Conservation (phyloP, 2,329 filamentous ascomycete genomes). For the Alternaria tenuissima region DNA sequence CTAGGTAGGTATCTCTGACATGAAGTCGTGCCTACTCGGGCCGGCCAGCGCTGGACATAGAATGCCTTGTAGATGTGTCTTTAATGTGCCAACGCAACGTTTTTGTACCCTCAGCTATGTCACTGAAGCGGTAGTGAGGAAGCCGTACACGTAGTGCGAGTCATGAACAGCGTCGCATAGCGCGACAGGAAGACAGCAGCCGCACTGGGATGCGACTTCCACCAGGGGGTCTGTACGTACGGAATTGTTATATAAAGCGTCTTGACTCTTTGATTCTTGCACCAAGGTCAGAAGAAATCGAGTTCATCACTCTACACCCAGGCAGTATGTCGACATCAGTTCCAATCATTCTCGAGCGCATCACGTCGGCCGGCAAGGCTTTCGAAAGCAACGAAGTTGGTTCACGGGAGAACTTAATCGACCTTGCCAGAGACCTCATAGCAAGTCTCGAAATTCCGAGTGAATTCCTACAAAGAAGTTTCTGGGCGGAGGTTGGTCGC, state of each 20-base stretch:
- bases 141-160: background rate
- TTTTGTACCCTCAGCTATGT: too few species aligned
- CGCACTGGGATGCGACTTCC: background rate
- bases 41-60: too few species aligned
- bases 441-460: conserved; percentile 51
- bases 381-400: conserved; percentile 46
- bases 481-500: conserved; percentile 52
- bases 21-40: too few species aligned
- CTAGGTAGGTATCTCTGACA: too few species aligned
- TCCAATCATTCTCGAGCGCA: conserved; percentile 21
- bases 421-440: conserved; percentile 47
- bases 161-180: background rate
- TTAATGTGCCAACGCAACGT: too few species aligned
- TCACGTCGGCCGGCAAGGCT: conserved; percentile 36
- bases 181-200: background rate
- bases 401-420: conserved; percentile 50
- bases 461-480: conserved; percentile 49
- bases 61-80: too few species aligned
- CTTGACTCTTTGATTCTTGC: too few species aligned
- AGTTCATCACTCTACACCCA: too few species aligned
- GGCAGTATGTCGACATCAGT: conserved; percentile 15
- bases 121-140: too few species aligned
- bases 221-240: too few species aligned
- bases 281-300: too few species aligned
- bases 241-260: too few species aligned